A percentile compares a stretch with the other conserved stretches of the same genome.
Conservation (phyloP, 2,329 filamentous ascomycete species). For the Penicillium sp. region DNA sequence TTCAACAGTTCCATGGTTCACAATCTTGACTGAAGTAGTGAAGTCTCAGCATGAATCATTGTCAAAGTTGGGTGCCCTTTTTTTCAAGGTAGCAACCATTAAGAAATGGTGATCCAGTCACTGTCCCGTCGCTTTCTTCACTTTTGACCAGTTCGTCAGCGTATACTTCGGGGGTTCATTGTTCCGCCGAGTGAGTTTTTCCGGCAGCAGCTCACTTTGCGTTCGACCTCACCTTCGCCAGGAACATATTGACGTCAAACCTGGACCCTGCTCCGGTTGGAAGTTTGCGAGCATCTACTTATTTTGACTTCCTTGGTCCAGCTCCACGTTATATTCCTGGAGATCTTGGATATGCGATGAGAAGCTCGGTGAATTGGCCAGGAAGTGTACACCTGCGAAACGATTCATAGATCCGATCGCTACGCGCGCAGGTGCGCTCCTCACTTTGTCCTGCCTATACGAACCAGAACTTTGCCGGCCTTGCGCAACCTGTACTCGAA, state of each 20-base stretch:
- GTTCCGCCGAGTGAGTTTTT: background rate
- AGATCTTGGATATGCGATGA: constrained; percentile 8
- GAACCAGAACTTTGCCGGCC: background rate
- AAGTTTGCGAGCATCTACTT: background rate
- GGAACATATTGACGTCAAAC: background rate
- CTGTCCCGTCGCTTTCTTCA: background rate
- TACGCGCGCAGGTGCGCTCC: constrained; percentile 23
- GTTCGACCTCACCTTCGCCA: background rate
- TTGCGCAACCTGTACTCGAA: background rate
- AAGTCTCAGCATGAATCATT: background rate
- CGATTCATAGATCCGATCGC: constrained; percentile 7
- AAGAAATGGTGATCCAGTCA: no score
- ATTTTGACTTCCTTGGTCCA: background rate
- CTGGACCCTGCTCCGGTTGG: background rate
- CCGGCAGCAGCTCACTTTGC: background rate
- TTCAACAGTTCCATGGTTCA: background rate
- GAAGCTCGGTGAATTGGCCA: constrained; percentile 7
- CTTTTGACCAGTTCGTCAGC: background rate
- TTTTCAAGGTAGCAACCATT: no score
- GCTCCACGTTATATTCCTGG: background rate
- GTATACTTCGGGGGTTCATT: background rate
- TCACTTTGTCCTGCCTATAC: background rate
- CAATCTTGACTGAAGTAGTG: background rate
- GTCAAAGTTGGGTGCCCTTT: background rate
- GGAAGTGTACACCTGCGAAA: constrained; percentile 8